phyloP scores from a whole-genome alignment of 768 basidiomycete genomes.

The Pisolithus microcarpus region DNA sequence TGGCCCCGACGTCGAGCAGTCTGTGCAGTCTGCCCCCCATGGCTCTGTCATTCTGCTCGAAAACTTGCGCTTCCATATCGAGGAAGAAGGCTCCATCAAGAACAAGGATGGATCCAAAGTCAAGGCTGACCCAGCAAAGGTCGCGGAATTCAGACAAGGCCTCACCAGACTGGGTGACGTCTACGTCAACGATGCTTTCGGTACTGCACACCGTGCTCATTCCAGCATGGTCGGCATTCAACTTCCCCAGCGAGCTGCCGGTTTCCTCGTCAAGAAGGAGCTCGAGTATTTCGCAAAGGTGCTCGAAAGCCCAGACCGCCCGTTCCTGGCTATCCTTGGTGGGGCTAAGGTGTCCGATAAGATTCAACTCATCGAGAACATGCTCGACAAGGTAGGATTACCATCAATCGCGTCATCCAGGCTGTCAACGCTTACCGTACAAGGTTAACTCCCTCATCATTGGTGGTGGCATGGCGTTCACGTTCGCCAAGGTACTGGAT shows the following conservation, averaged over 20 bases:
- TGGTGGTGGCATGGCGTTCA: slow-evolving; percentile 98
- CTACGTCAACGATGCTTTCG: slow-evolving; percentile 98
- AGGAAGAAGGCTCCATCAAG: slow-evolving; percentile 93
- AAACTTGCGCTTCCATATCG: slow-evolving; percentile 97
- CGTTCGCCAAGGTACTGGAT: slow-evolving; percentile 93
- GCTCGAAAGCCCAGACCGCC: slow-evolving; percentile 86
- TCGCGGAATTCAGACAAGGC: slow-evolving; percentile 77
- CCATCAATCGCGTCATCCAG: neutral
- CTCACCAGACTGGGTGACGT: slow-evolving; percentile 92
- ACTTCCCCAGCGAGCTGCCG: slow-evolving; percentile 85
- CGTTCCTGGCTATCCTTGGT: slow-evolving; percentile 97
- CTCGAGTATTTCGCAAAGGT: slow-evolving; percentile 98
- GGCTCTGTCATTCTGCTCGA: slow-evolving; percentile 87
- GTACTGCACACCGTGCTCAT: slow-evolving; percentile 96
- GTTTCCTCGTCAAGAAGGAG: slow-evolving; percentile 98
- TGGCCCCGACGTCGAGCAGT: slow-evolving; percentile 75
- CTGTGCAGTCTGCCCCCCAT: slow-evolving; percentile 48
- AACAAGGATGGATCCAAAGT: slow-evolving; percentile 92
- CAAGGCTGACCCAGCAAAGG: slow-evolving; percentile 81
- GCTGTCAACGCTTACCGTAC: neutral
- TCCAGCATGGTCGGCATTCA: slow-evolving; percentile 98
- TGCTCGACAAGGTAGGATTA: slow-evolving; percentile 82
- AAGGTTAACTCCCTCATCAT: slow-evolving; percentile 95
- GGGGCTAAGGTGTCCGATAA: slow-evolving; percentile 99
- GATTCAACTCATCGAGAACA: slow-evolving; percentile 97